Evolutionary conservation across 2,329 filamentous ascomycete species (phyloP).

Genomic region (Parasarocladium wereldwijsianum): DNA sequence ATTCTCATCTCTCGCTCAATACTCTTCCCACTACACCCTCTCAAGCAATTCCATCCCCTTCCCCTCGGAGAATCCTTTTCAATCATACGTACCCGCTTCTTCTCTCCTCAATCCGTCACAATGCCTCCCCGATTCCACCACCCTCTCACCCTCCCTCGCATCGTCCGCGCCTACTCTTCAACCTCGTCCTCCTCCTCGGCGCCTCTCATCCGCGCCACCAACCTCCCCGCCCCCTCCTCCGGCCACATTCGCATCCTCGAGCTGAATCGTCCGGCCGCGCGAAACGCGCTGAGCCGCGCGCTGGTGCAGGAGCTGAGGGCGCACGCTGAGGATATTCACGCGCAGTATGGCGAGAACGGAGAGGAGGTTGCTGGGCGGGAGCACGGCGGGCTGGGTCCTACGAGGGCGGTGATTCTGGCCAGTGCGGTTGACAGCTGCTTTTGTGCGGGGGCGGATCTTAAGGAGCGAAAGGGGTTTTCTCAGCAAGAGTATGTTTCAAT

Average conservation of each 20-base stretch:
- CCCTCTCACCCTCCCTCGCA: slow-evolving; percentile 6
- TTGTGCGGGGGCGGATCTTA: slow-evolving; percentile 89
- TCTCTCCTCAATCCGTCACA: slow-evolving; percentile 4
- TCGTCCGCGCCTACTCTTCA: slow-evolving; percentile 24
- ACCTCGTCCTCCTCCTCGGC: slow-evolving; percentile 26
- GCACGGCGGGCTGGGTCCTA: slow-evolving; percentile 36
- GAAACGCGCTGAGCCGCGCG: slow-evolving; percentile 79
- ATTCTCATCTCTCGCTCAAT: no score
- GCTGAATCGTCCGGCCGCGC: slow-evolving; percentile 68
- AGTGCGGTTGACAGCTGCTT: slow-evolving; percentile 79
- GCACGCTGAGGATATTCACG: slow-evolving; percentile 58
- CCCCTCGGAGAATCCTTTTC: no score
- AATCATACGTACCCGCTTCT: no score
- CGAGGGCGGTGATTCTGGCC: slow-evolving; percentile 68
- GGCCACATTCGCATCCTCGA: slow-evolving; percentile 82
- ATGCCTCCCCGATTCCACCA: slow-evolving; percentile 19
- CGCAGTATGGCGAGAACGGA: slow-evolving; percentile 40
- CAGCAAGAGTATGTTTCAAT: slow-evolving; percentile 49
- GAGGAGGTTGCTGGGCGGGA: slow-evolving; percentile 36
- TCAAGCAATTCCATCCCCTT: no score
- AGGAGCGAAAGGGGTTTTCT: slow-evolving; percentile 67
- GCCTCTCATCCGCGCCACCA: slow-evolving; percentile 53
- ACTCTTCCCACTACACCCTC: no score
- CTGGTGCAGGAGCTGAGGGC: slow-evolving; percentile 58
- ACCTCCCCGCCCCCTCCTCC: slow-evolving; percentile 61